A percentile compares a stretch with the other conserved stretches of the same genome.
phyloP scores from a whole-genome alignment of 257 asterid genomes.

The Solanum megistacrolobum region DNA sequence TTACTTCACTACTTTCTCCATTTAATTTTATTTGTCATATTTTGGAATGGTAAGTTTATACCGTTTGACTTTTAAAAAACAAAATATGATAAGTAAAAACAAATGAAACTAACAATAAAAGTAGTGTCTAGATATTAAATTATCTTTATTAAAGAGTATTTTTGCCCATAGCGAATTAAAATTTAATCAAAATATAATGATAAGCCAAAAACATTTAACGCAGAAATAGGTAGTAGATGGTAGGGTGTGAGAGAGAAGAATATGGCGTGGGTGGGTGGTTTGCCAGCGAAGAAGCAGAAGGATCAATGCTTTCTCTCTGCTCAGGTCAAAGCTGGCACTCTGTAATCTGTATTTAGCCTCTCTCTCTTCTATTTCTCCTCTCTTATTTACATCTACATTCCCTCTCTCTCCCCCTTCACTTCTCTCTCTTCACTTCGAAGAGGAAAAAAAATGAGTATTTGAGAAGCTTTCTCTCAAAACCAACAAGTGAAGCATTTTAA shows the following conservation, averaged over 20 bases:
- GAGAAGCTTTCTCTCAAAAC: neutral
- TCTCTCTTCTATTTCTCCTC: slow-evolving; percentile 8
- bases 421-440: neutral
- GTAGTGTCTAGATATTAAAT: too few relatives aligned
- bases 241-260: neutral
- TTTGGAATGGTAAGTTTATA: too few relatives aligned
- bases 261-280: neutral
- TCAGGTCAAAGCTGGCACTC: slow-evolving; percentile 71
- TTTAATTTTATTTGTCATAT: too few relatives aligned
- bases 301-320: slow-evolving; percentile 26
- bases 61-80: too few relatives aligned
- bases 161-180: fast-evolving
- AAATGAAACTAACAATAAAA: too few relatives aligned
- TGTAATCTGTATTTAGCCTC: slow-evolving; percentile 23
- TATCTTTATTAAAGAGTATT: too few relatives aligned
- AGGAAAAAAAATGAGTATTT: neutral
- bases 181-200: too few relatives aligned
- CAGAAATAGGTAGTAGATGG: neutral
- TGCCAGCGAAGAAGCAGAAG: slow-evolving; percentile 72
- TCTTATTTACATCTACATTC: slow-evolving; percentile 5
- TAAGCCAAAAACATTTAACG: neutral
- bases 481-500: neutral
- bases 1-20: neutral
- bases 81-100: too few relatives aligned
- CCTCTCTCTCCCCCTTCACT: neutral